Base-by-base conservation (phyloP, 495 filamentous ascomycete species). In the Baudoinia panamericana region DNA sequence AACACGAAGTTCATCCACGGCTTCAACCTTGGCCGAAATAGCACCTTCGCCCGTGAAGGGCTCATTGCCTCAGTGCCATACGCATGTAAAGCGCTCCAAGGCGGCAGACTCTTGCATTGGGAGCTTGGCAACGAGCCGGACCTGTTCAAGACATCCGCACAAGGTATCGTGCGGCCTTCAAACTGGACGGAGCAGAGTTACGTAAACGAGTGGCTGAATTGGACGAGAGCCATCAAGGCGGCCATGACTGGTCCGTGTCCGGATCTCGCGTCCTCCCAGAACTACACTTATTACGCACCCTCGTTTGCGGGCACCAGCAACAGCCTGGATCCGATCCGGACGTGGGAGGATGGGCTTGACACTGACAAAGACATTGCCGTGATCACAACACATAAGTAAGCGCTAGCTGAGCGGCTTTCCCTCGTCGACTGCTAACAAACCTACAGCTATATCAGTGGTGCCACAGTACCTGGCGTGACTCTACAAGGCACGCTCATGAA, bases 81-180 rank as follows among this genome's bases (percentile, higher is more conserved):
- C 21, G 76, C 67, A 7, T 82, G 78, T 58, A 72, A 72, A 45
- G 71, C 72, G 7, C 53, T 79, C 4, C 53, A 60, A 22, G 58
- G 51, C 7, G 67, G 62, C 12, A 68, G 59, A 36, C 55, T 80
- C 13, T 61, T 69, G 18, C 58, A 59, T 41, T 80, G 73, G 75
- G 69, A 74, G 39, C 68, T 76, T 47, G 78, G 76, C 12, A 81
- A 82, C 42, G 78, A 82, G 57, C 75, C 76, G 0, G 76, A 82
- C 49, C 58, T 80, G 18, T 80, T 59, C 52, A 66, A 67, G 15
- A 70, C 66, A 3, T 70, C 67, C 20, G 47, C 66, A 10, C 70
- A 72, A 40, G 70, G 71, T 0, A 55, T 60, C 2, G 66, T 72
- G 32, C 57, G 76, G 20, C 69, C 73, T 9, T 28, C 65, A 0